Percentiles rank a stretch among this genome's conserved stretches.
Evolutionary conservation across 2,329 filamentous ascomycete species (phyloP).

Genomic region (Fusarium irregulare): DNA sequence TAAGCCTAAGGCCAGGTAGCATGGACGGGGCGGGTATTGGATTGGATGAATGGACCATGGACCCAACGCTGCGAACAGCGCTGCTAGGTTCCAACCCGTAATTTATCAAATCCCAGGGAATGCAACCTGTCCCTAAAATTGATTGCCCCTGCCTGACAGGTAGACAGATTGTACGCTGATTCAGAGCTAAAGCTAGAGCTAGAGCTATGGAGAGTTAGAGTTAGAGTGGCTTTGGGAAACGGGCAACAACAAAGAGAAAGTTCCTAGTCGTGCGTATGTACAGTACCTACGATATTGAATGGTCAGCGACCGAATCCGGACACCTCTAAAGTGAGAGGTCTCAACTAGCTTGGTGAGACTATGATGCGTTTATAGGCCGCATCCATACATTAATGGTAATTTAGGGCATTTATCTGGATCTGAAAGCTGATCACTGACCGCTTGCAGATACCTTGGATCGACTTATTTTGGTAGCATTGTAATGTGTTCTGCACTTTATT

Average conservation of each 20-base stretch:
- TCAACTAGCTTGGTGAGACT: slow-evolving; percentile 6
- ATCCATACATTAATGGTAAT: slow-evolving; percentile 4
- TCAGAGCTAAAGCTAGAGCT: background rate
- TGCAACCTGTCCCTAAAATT: slow-evolving; percentile 46
- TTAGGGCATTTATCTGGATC: background rate
- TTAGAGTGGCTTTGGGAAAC: slow-evolving; percentile 18
- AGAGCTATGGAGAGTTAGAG: background rate
- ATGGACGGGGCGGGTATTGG: background rate
- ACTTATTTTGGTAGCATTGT: slow-evolving; percentile 13
- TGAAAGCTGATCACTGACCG: slow-evolving; percentile 18
- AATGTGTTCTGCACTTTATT: slow-evolving; percentile 20
- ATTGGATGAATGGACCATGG: background rate
- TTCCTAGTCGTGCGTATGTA: slow-evolving; percentile 10
- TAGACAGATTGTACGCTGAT: background rate
- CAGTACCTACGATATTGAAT: background rate
- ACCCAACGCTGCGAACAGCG: slow-evolving; percentile 20
- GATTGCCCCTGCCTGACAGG: slow-evolving; percentile 1
- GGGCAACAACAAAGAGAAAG: slow-evolving; percentile 39
- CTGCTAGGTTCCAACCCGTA: slow-evolving; percentile 22
- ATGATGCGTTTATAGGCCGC: slow-evolving; percentile 18
- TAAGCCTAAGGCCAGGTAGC: slow-evolving; percentile 27
- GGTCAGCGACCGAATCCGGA: slow-evolving; percentile 31
- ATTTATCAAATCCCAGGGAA: slow-evolving; percentile 38
- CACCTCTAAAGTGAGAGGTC: slow-evolving; percentile 12
- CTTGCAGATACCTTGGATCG: slow-evolving; percentile 10